Base-by-base conservation (phyloP, 1,284 basidiomycete genomes). In the Naganishia albida region DNA sequence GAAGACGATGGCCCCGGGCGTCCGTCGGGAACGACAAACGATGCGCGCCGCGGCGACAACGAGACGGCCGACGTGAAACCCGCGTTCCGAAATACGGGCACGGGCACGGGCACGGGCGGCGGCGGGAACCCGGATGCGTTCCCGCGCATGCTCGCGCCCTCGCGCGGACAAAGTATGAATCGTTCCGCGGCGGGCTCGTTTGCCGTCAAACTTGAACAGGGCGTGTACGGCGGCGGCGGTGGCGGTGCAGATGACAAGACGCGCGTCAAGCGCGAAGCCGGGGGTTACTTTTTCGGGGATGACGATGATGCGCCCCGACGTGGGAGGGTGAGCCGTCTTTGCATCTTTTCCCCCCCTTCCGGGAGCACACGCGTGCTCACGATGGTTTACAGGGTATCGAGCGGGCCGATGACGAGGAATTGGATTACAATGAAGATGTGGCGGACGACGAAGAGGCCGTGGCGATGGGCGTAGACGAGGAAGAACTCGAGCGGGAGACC, bases 341-440 rank as follows among this genome's bases (percentile, higher is more conserved):
- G 15, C 4, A 2, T 51, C 20, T 4, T 16, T 26, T 12, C 15
- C 10, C 18, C 48, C 28, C 15, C 10, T 10, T 40, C 28, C 0
- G 8, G 3, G 10, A 7, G 20, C 23, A 30, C 15, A 30, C 4
- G 23, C 26, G 23, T 51, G 42, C 25, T 62, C n/a, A 63, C 18
- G 0, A 4, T 3, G 15, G 18, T 7, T 16, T 16, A 6, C 52
- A 67, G 67, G 67, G 63, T 12, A 52, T 67, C n/a, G 67, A 67
- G 25, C 38, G 77, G 75, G 66, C 69, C 67, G 60, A 72, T 70
- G 63, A 78, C 67, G 30, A 77, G 74, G 73, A 72, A 75, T 64
- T 63, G 16, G 59, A 53, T 26, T 51, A 57, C 42, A 59, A 44
- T 4, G 54, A 66, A 16, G 59, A 66, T 42, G 48, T 62, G 15